Percentiles rank a stretch among this genome's conserved stretches.
These are phyloP conservation scores for Pterulicium gracile DNA, from an alignment of 1,284 basidiomycete genomes.

Conservation along the genomic window DNA sequence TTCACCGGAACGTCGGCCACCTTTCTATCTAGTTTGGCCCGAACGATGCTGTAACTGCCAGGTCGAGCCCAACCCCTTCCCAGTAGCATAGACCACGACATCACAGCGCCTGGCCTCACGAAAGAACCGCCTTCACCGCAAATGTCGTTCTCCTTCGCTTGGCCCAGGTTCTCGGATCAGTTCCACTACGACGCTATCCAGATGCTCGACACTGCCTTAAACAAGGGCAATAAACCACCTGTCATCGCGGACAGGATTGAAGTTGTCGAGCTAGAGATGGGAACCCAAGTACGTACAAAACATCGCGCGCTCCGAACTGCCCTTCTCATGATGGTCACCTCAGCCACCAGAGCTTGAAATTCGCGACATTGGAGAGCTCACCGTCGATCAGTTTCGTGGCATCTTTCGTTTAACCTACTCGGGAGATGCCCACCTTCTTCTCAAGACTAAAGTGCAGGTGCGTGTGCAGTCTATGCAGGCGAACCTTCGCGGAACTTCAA, in stretches of 20 bases:
- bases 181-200: slow-evolving; percentile 91
- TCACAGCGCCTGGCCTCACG: no score
- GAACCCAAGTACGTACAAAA: slow-evolving; percentile 63
- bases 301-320: slow-evolving; percentile 5
- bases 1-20: no score
- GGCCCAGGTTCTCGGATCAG: slow-evolving; percentile 93
- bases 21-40: no score
- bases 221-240: slow-evolving; percentile 96
- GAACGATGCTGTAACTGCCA: no score
- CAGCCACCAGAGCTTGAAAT: slow-evolving; percentile 97
- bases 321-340: no score
- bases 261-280: slow-evolving; percentile 97
- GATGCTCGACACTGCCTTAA: slow-evolving; percentile 90
- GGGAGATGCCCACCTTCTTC: slow-evolving; percentile 92
- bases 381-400: slow-evolving; percentile 91
- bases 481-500: slow-evolving; percentile 5
- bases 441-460: slow-evolving; percentile 95
- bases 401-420: slow-evolving; percentile 95
- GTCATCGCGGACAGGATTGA: slow-evolving; percentile 97
- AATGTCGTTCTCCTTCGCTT: slow-evolving; percentile 98
- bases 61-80: no score
- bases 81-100: no score
- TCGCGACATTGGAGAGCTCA: slow-evolving; percentile 95
- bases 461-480: slow-evolving; percentile 12
- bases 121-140: slow-evolving; percentile 6